Evolutionary conservation across 257 asterid genomes (phyloP).

Genomic region (Capsicum chinense): DNA sequence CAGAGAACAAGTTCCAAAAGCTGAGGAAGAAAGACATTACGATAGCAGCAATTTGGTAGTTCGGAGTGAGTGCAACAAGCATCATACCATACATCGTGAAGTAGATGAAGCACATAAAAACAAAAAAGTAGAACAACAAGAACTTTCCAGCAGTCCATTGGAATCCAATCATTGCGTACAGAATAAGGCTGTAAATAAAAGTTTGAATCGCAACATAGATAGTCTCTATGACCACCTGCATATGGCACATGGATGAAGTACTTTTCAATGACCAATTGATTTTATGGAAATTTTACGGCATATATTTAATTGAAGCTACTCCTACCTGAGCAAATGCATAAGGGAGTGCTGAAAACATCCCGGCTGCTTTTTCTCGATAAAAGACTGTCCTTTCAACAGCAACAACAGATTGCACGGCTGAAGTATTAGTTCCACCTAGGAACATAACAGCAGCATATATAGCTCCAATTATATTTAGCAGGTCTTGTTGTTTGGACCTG

Average conservation of each 20-base stretch:
- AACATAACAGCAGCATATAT: slow-evolving; percentile 82
- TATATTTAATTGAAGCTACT: neutral
- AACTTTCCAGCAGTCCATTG: slow-evolving; percentile 57
- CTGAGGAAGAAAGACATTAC: slow-evolving; percentile 87
- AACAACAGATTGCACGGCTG: slow-evolving; percentile 76
- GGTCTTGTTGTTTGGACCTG: slow-evolving; percentile 75
- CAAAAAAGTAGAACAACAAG: slow-evolving; percentile 76
- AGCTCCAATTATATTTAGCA: slow-evolving; percentile 71
- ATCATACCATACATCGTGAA: slow-evolving; percentile 86
- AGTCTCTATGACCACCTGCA: slow-evolving; percentile 73
- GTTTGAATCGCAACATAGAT: slow-evolving; percentile 65
- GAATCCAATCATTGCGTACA: slow-evolving; percentile 88
- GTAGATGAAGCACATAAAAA: slow-evolving; percentile 77
- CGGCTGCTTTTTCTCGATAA: slow-evolving; percentile 87
- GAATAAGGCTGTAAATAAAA: slow-evolving; percentile 65
- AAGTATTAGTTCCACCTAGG: slow-evolving; percentile 81
- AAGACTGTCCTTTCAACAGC: slow-evolving; percentile 82
- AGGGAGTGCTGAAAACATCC: slow-evolving; percentile 81
- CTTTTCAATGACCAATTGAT: slow-evolving; percentile 3
- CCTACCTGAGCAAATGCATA: slow-evolving; percentile 71
- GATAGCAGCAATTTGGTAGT: slow-evolving; percentile 75
- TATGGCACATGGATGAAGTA: neutral
- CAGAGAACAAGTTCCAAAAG: slow-evolving; percentile 87
- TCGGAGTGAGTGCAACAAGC: slow-evolving; percentile 87
- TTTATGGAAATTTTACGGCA: neutral